A percentile compares a stretch with the other conserved stretches of the same genome.
phyloP scores from a whole-genome alignment of 805 yeast species.

The Kluyveromyces starmeri region DNA sequence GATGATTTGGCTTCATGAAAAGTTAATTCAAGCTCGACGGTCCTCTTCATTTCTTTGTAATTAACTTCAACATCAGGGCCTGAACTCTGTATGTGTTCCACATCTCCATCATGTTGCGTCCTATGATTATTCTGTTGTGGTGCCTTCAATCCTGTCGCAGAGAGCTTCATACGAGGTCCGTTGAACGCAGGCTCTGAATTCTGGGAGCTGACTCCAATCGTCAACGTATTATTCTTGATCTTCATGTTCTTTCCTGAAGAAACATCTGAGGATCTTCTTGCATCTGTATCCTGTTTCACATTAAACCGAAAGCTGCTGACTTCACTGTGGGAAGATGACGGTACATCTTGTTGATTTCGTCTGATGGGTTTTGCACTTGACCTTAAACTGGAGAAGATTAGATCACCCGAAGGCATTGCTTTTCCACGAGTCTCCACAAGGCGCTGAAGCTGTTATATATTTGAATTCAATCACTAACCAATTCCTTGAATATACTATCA shows the following conservation, averaged over 20 bases:
- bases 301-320: not conserved
- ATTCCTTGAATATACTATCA: too few relatives aligned
- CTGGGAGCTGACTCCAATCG: conserved; percentile 7
- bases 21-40: conserved; percentile 18
- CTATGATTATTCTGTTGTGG: not conserved
- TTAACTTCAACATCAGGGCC: not conserved
- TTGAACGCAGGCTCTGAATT: not conserved
- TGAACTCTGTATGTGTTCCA: not conserved
- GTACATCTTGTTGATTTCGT: not conserved
- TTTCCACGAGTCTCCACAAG: too few relatives aligned
- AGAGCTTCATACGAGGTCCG: conserved; percentile 2
- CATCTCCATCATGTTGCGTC: not conserved
- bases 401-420: conserved; percentile 1
- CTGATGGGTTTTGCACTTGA: conserved; percentile 1
- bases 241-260: conserved; percentile 6
- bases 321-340: not conserved
- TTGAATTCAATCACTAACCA: too few relatives aligned
- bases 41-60: conserved; percentile 6
- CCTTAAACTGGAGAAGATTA: conserved; percentile 3
- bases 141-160: conserved; percentile 2
- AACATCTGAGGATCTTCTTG: not conserved
- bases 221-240: conserved; percentile 9
- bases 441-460: too few relatives aligned
- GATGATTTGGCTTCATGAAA: conserved; percentile 63
- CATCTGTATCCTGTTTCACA: not conserved